Evolutionary conservation across 495 filamentous ascomycete genomes (phyloP).

Genomic region (Tetracladium setigerum): DNA sequence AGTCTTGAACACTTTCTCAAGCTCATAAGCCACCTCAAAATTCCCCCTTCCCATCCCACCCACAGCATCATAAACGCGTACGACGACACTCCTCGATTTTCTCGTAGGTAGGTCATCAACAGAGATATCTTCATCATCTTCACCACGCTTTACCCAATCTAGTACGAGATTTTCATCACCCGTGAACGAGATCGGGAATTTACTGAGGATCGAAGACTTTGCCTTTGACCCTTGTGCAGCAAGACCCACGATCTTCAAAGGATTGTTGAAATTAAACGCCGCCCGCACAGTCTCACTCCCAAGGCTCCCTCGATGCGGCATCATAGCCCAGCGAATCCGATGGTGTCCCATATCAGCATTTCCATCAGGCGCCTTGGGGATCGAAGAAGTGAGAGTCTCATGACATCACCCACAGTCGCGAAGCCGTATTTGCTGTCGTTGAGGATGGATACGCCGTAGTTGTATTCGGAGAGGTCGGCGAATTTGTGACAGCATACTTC

Average conservation of each 20-base stretch:
- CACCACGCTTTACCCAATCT: conserved; percentile 44
- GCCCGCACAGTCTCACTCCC: conserved; percentile 51
- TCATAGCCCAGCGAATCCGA: conserved; percentile 60
- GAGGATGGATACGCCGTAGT: conserved; percentile 66
- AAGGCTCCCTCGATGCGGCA: conserved; percentile 57
- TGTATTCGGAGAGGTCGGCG: conserved; percentile 64
- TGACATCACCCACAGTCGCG: conserved; percentile 60
- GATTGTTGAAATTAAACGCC: conserved; percentile 63
- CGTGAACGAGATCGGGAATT: conserved; percentile 19
- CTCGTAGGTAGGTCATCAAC: conserved; percentile 47
- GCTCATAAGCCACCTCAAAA: conserved; percentile 42
- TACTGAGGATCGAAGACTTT: conserved; percentile 23
- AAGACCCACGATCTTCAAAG: conserved; percentile 32
- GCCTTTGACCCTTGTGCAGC: conserved; percentile 25
- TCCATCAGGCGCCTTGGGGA: conserved; percentile 67
- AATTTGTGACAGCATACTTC: conserved; percentile 76
- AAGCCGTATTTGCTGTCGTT: conserved; percentile 80
- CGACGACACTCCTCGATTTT: conserved; percentile 52
- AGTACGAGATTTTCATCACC: conserved; percentile 16
- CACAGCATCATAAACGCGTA: conserved; percentile 64
- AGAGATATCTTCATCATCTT: conserved; percentile 67
- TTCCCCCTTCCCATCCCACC: conserved; percentile 47
- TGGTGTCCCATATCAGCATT: conserved; percentile 74
- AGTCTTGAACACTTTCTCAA: conserved; percentile 55
- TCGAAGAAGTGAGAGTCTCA: conserved; percentile 64